A percentile compares a stretch with the other conserved stretches of the same genome.
phyloP scores from a whole-genome alignment of 495 filamentous ascomycete species.

The Daldinia concentrica region DNA sequence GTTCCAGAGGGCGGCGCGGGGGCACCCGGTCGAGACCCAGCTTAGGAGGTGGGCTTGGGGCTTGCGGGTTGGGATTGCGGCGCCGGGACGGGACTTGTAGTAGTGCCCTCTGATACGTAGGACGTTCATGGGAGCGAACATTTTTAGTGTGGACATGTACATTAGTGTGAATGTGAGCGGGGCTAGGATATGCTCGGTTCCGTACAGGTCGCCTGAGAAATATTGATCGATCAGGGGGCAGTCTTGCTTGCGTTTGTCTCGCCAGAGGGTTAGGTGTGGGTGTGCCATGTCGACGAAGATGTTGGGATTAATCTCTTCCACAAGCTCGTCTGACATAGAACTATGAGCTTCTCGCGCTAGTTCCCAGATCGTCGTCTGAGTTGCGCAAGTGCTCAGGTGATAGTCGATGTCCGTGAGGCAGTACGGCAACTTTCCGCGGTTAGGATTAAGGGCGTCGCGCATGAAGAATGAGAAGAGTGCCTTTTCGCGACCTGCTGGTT shows the following conservation, averaged over 20 bases:
- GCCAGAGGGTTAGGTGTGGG: constrained; percentile 38
- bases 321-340: constrained; percentile 45
- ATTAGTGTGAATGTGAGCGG: constrained; percentile 43
- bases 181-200: constrained; percentile 23
- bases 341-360: constrained; percentile 45
- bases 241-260: constrained; percentile 26
- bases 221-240: constrained; percentile 24
- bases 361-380: constrained; percentile 44
- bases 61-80: constrained; percentile 39
- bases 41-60: constrained; percentile 35
- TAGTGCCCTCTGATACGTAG: constrained; percentile 39
- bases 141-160: constrained; percentile 43
- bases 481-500: constrained; percentile 47
- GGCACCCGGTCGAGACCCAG: constrained; percentile 39
- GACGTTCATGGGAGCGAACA: constrained; percentile 45
- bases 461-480: constrained; percentile 47
- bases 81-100: constrained; percentile 32
- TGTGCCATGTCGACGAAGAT: constrained; percentile 28
- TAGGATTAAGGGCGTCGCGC: constrained; percentile 39
- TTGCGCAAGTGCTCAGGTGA: constrained; percentile 47
- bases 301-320: constrained; percentile 20
- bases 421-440: constrained; percentile 34
- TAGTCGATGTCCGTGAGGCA: constrained; percentile 46
- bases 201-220: constrained; percentile 7
- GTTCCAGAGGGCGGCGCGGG: constrained; percentile 39